Evolutionary conservation across 495 filamentous ascomycete species (phyloP).

Genomic region (Cercophora newfieldiana): DNA sequence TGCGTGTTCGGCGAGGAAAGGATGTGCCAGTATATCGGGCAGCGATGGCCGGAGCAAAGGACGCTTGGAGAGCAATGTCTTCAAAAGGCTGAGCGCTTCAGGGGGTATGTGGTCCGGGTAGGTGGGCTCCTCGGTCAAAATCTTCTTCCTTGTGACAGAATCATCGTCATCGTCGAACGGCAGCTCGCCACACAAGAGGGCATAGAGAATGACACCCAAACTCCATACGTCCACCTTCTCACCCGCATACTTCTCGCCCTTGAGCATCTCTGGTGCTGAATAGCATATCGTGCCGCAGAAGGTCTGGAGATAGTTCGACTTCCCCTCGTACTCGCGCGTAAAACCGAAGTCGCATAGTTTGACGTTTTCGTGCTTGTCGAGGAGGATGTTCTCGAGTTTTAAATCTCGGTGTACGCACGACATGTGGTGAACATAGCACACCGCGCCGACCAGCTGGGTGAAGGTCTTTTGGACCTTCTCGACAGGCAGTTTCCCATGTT

Average conservation of each 20-base stretch:
- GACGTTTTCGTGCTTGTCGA: slow-evolving; percentile 96
- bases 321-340: slow-evolving; percentile 94
- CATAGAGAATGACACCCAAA: slow-evolving; percentile 92
- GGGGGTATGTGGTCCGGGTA: slow-evolving; percentile 78
- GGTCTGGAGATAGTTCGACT: slow-evolving; percentile 91
- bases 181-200: slow-evolving; percentile 85
- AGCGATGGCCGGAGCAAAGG: slow-evolving; percentile 81
- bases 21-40: slow-evolving; percentile 83
- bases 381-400: slow-evolving; percentile 94
- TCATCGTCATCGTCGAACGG: slow-evolving; percentile 97
- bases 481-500: slow-evolving; percentile 77
- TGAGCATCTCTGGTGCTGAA: slow-evolving; percentile 96
- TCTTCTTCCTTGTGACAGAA: slow-evolving; percentile 76
- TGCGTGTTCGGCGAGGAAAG: slow-evolving; percentile 86
- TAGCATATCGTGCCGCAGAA: slow-evolving; percentile 98
- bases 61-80: slow-evolving; percentile 79
- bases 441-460: slow-evolving; percentile 91
- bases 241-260: slow-evolving; percentile 95
- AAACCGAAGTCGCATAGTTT: slow-evolving; percentile 99
- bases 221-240: slow-evolving; percentile 99
- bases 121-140: slow-evolving; percentile 77
- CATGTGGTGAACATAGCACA: slow-evolving; percentile 92
- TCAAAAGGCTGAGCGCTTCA: slow-evolving; percentile 74
- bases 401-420: slow-evolving; percentile 96
- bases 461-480: slow-evolving; percentile 95